These are phyloP conservation scores for Actinomortierella ambigua DNA, from an alignment of 371 early-diverging fungal genomes.

Conservation along the genomic window DNA sequence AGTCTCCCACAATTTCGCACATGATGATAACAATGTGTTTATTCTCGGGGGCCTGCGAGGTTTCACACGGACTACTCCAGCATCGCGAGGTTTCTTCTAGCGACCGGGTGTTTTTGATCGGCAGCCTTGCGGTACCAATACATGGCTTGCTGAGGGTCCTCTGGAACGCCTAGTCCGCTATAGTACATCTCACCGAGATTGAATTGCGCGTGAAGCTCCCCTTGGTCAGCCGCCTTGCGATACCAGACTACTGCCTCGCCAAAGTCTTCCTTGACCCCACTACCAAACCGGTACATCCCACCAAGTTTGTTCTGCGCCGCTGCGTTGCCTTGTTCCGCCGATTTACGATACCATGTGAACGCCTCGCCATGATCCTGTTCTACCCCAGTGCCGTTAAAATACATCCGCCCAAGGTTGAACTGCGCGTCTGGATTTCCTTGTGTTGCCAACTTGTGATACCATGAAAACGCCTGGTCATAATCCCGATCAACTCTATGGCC, in stretches of 20 bases:
- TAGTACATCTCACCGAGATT: constrained; percentile 80
- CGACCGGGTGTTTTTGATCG: constrained; percentile 73
- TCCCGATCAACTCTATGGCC: too few species aligned
- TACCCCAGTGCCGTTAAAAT: constrained; percentile 76
- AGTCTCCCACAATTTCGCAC: too few species aligned
- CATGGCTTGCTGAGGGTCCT: constrained; percentile 71
- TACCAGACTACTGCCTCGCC: constrained; percentile 78
- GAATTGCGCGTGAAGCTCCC: constrained; percentile 82
- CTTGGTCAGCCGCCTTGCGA: constrained; percentile 68
- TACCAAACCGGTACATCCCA: constrained; percentile 81
- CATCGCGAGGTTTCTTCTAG: constrained; percentile 64
- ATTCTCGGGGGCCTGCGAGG: too few species aligned
- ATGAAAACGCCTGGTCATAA: constrained; percentile 77
- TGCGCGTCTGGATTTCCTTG: constrained; percentile 83
- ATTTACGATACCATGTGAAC: constrained; percentile 75
- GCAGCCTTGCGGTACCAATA: constrained; percentile 81
- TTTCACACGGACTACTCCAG: too few species aligned
- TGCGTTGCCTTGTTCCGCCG: constrained; percentile 78
- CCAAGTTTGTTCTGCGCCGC: constrained; percentile 71
- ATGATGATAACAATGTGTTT: too few species aligned
- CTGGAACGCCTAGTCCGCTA: constrained; percentile 71
- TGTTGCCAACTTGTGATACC: constrained; percentile 74
- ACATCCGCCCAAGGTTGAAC: constrained; percentile 80
- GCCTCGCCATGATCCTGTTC: constrained; percentile 64
- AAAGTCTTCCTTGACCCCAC: constrained; percentile 72